These are phyloP conservation scores for Sarocladiaceae sp. DNA, from an alignment of 2,329 filamentous ascomycete genomes.

Conservation along the genomic window DNA sequence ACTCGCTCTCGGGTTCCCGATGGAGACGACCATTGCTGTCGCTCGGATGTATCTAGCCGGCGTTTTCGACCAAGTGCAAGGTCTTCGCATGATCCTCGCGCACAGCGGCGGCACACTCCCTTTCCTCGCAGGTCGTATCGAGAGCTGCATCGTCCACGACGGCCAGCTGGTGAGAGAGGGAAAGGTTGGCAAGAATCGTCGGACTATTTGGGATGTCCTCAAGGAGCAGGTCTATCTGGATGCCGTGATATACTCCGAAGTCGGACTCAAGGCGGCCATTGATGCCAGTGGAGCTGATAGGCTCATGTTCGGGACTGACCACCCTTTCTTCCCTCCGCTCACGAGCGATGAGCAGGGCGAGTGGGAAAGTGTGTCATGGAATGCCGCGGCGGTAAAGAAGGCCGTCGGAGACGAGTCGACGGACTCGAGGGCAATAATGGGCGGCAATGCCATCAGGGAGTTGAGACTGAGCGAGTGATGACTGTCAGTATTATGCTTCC, in stretches of 20 bases:
- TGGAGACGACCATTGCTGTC: constrained; percentile 89
- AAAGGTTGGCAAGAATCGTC: constrained; percentile 39
- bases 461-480: constrained; percentile 27
- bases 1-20: constrained; percentile 77
- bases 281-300: constrained; percentile 62
- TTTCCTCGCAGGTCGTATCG: constrained; percentile 80
- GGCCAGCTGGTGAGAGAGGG: constrained; percentile 63
- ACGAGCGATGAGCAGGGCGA: constrained; percentile 53
- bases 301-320: constrained; percentile 75
- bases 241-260: constrained; percentile 75
- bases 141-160: constrained; percentile 82
- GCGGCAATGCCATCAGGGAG: constrained; percentile 51
- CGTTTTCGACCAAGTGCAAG: constrained; percentile 70
- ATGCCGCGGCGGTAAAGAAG: constrained; percentile 44
- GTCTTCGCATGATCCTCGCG: constrained; percentile 69
- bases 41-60: constrained; percentile 81
- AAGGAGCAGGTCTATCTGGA: constrained; percentile 78
- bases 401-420: constrained; percentile 40
- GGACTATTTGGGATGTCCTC: constrained; percentile 51
- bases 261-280: constrained; percentile 65
- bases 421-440: constrained; percentile 48
- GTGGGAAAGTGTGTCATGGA: constrained; percentile 61
- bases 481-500: too few species aligned
- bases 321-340: constrained; percentile 79
- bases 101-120: constrained; percentile 86